These are phyloP conservation scores for Chlamydomonas eustigma DNA, from an alignment of 139 green algal genomes.

Conservation along the genomic window DNA sequence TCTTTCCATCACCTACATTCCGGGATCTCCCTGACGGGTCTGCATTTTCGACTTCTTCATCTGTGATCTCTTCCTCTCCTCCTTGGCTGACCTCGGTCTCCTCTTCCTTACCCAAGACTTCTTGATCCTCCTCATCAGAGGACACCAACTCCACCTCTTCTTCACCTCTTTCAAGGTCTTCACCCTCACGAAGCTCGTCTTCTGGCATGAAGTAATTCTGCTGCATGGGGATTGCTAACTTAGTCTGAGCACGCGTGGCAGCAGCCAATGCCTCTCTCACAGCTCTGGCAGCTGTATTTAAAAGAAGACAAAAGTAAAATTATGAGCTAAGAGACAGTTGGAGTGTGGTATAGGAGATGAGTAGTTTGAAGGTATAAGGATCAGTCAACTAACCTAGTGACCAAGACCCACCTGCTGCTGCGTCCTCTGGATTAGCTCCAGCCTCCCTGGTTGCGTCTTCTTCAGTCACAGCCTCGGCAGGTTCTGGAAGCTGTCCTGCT, in stretches of 20 bases:
- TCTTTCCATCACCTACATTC: background rate
- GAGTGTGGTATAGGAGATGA: too few relatives aligned
- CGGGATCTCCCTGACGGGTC: background rate
- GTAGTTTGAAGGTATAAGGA: too few relatives aligned
- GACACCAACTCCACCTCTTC: background rate
- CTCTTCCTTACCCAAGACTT: conserved; percentile 36
- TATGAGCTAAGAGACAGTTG: too few relatives aligned
- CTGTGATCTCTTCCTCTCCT: conserved; percentile 15
- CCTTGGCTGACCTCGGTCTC: conserved; percentile 36
- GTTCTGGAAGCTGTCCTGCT: conserved; percentile 32
- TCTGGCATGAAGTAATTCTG: conserved; percentile 63
- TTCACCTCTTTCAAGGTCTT: conserved; percentile 20
- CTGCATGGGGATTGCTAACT: conserved; percentile 56
- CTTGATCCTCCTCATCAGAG: conserved; percentile 21
- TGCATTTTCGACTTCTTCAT: conserved; percentile 7
- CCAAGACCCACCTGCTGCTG: conserved; percentile 29
- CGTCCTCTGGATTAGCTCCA: conserved; percentile 38
- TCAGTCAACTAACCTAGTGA: too few relatives aligned
- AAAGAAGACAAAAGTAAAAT: background rate
- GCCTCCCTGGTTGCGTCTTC: conserved; percentile 46
- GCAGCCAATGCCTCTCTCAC: conserved; percentile 18
- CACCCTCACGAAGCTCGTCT: conserved; percentile 41
- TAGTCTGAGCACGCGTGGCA: conserved; percentile 49
- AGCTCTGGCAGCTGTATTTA: background rate
- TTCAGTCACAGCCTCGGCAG: conserved; percentile 39